Evolutionary conservation across 2,329 filamentous ascomycete genomes (phyloP).

Genomic region (Cladosporium sp.): DNA sequence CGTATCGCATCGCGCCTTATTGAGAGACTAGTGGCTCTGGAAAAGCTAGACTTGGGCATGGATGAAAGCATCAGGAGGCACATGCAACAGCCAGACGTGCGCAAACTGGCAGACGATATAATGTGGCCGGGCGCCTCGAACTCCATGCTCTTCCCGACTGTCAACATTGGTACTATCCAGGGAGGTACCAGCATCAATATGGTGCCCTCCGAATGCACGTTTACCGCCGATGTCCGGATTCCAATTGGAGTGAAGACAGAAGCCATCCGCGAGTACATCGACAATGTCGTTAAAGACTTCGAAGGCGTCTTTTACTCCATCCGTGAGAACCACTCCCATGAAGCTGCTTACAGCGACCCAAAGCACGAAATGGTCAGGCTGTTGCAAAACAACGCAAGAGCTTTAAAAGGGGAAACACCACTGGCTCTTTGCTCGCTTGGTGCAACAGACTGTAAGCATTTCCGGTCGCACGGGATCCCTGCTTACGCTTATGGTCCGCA

Average conservation of each 20-base stretch:
- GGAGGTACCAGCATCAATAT: slow-evolving; percentile 49
- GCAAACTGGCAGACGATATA: slow-evolving; percentile 38
- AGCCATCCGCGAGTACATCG: slow-evolving; percentile 35
- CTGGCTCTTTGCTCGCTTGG: slow-evolving; percentile 43
- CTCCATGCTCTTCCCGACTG: slow-evolving; percentile 40
- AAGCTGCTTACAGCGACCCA: slow-evolving; percentile 36
- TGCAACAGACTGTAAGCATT: slow-evolving; percentile 48
- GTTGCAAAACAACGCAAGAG: slow-evolving; percentile 34
- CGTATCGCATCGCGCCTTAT: slow-evolving; percentile 41
- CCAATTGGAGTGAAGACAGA: slow-evolving; percentile 42
- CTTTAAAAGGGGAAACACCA: slow-evolving; percentile 30
- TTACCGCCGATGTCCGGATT: slow-evolving; percentile 46
- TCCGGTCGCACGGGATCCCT: slow-evolving; percentile 41
- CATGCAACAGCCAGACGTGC: slow-evolving; percentile 37
- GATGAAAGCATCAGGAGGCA: slow-evolving; percentile 35
- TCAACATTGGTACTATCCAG: slow-evolving; percentile 46
- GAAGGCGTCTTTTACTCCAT: slow-evolving; percentile 36
- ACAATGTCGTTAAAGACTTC: slow-evolving; percentile 34
- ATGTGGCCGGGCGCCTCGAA: slow-evolving; percentile 43
- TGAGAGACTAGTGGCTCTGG: slow-evolving; percentile 34
- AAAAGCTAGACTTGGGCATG: slow-evolving; percentile 34
- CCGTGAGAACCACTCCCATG: slow-evolving; percentile 42
- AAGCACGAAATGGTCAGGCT: slow-evolving; percentile 40
- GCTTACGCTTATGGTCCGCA: slow-evolving; percentile 43
- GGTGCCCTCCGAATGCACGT: slow-evolving; percentile 43